These are phyloP conservation scores for Talaromyces sp. DNA, from an alignment of 2,329 filamentous ascomycete species.

Conservation along the genomic window DNA sequence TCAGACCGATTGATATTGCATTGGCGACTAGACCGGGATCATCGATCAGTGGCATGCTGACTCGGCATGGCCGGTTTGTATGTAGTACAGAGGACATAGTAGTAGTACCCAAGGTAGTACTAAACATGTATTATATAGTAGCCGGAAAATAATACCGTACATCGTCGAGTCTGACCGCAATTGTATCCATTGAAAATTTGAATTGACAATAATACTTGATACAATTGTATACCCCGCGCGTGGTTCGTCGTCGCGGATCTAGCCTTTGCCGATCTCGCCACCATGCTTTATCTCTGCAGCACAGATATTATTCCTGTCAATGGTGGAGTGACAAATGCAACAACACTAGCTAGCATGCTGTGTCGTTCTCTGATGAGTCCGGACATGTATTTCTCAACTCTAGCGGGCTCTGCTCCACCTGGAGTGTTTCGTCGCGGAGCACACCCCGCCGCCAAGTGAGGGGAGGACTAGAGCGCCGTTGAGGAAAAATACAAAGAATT, in stretches of 20 bases:
- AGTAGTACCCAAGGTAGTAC: too few species aligned
- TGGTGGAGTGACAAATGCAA: background rate
- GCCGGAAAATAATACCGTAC: background rate
- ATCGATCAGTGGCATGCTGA: background rate
- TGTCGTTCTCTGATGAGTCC: background rate
- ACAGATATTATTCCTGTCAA: background rate
- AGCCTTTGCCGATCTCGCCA: background rate
- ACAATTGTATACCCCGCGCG: background rate
- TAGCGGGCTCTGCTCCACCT: background rate
- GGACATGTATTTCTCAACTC: background rate
- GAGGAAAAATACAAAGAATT: background rate
- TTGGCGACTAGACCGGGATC: too few species aligned
- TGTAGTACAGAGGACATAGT: background rate
- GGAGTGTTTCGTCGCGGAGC: background rate
- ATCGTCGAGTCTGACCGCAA: background rate
- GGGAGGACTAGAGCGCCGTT: background rate
- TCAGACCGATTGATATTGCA: background rate
- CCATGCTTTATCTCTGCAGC: background rate
- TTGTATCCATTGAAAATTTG: background rate
- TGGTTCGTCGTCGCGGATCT: background rate
- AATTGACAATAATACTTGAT: background rate
- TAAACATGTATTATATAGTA: background rate
- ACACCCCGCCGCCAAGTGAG: background rate
- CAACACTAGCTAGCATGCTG: background rate
- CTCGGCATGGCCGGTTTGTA: background rate